A percentile compares a stretch with the other conserved stretches of the same genome.
phyloP scores from a whole-genome alignment of 257 asterid species.

The Mentha longifolia region DNA sequence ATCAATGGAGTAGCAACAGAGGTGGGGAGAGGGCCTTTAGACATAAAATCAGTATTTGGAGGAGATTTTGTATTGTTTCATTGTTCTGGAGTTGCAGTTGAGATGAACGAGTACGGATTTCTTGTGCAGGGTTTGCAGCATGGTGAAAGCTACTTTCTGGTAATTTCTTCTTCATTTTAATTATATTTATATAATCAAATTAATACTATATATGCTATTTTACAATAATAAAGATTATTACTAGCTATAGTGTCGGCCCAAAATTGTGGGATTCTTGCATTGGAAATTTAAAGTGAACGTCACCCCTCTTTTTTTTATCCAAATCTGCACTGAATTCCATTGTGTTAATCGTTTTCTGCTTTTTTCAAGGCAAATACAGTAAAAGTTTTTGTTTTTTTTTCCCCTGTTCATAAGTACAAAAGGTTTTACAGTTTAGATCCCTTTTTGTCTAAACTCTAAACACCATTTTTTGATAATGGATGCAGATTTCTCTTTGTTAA shows the following conservation, averaged over 20 bases:
- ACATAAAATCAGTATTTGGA: conserved; percentile 56
- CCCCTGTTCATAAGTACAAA: neutral
- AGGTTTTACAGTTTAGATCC: neutral
- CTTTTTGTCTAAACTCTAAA: no score
- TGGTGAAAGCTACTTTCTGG: conserved; percentile 87
- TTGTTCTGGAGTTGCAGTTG: conserved; percentile 65
- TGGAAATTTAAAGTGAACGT: conserved; percentile 34
- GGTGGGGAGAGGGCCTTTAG: conserved; percentile 56
- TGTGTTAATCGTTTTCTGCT: conserved; percentile 25
- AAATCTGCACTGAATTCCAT: conserved; percentile 45
- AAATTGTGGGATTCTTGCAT: conserved; percentile 35
- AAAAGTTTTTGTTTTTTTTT: neutral
- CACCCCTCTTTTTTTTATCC: conserved; percentile 29
- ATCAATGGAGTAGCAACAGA: conserved; percentile 75
- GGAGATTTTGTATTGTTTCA: conserved; percentile 54
- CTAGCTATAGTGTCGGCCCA: conserved; percentile 2
- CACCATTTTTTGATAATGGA: no score
- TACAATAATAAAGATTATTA: no score
- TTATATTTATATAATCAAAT: no score
- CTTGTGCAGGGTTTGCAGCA: conserved; percentile 62
- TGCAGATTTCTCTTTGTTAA: no score
- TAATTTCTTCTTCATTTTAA: conserved; percentile 2
- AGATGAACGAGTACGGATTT: conserved; percentile 60
- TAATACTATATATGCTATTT: no score
- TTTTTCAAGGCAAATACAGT: neutral